Evolutionary conservation across 441 rosid species (phyloP).

Genomic region (Cnidoscolus chayamansa): DNA sequence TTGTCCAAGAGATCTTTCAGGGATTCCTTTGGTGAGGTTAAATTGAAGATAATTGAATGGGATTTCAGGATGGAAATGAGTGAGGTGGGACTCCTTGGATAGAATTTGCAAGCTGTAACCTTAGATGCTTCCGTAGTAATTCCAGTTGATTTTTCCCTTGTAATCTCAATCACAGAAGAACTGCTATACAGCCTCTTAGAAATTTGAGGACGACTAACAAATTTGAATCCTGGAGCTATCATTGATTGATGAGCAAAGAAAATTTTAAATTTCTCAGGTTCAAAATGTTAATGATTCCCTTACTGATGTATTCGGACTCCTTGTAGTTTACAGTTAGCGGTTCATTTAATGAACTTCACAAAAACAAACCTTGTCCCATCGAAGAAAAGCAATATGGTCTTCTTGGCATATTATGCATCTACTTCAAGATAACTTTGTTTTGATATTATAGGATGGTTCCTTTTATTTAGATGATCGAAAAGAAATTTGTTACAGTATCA

Average conservation of each 20-base stretch:
- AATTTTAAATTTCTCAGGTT: not conserved
- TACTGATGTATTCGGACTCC: not conserved
- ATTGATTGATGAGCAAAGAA: not conserved
- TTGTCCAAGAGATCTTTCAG: not conserved
- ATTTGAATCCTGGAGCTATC: not conserved
- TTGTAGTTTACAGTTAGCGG: not conserved
- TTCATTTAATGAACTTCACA: not conserved
- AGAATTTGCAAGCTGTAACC: not conserved
- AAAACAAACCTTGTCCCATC: not conserved
- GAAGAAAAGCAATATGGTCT: too few species aligned
- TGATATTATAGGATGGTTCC: not conserved
- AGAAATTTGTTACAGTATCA: not conserved
- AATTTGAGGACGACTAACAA: not conserved
- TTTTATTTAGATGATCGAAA: not conserved
- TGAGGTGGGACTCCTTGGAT: not conserved
- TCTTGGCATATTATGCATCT: not conserved
- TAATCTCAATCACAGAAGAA: not conserved
- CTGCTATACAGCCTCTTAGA: not conserved
- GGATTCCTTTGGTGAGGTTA: not conserved
- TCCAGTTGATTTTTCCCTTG: not conserved
- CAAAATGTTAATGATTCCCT: not conserved
- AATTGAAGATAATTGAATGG: not conserved
- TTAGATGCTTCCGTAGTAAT: not conserved
- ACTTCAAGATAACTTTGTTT: not conserved
- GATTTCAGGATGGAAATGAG: not conserved